These are phyloP conservation scores for Alternaria atra DNA, from an alignment of 2,329 filamentous ascomycete species.

Conservation along the genomic window DNA sequence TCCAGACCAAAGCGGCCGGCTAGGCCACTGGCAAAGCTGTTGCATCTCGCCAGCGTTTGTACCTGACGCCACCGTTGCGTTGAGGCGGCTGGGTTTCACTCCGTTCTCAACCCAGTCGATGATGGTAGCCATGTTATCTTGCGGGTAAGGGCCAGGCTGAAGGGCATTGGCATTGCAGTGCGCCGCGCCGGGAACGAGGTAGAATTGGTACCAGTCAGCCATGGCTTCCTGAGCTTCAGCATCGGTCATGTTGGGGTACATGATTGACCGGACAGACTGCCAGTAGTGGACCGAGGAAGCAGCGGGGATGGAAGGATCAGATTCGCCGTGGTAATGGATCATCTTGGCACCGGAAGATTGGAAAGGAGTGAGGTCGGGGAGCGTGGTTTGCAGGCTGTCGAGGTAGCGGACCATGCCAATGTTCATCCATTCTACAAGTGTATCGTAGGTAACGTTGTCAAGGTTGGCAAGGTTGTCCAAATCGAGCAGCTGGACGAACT, in stretches of 20 bases:
- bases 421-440: constrained; percentile 64
- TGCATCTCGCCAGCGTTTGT: constrained; percentile 48
- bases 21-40: constrained; percentile 56
- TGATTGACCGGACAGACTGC: constrained; percentile 61
- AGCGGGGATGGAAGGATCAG: constrained; percentile 62
- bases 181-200: constrained; percentile 62
- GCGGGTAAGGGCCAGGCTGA: constrained; percentile 51
- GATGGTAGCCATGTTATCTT: constrained; percentile 50
- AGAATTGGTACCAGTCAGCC: constrained; percentile 64
- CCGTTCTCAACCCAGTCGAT: constrained; percentile 64
- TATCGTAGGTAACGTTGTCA: constrained; percentile 63
- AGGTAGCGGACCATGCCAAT: constrained; percentile 59
- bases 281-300: constrained; percentile 65
- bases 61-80: constrained; percentile 48
- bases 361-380: constrained; percentile 63
- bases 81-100: constrained; percentile 55
- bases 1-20: constrained; percentile 52
- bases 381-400: constrained; percentile 63
- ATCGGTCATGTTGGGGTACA: constrained; percentile 57
- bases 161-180: constrained; percentile 55
- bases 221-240: constrained; percentile 55
- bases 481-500: constrained; percentile 52
- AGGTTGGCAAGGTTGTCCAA: constrained; percentile 33
- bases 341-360: constrained; percentile 63
- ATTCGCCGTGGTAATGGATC: constrained; percentile 67